phyloP scores from a whole-genome alignment of 2,329 filamentous ascomycete species.

The Magnaporthiopsis incrustans region DNA sequence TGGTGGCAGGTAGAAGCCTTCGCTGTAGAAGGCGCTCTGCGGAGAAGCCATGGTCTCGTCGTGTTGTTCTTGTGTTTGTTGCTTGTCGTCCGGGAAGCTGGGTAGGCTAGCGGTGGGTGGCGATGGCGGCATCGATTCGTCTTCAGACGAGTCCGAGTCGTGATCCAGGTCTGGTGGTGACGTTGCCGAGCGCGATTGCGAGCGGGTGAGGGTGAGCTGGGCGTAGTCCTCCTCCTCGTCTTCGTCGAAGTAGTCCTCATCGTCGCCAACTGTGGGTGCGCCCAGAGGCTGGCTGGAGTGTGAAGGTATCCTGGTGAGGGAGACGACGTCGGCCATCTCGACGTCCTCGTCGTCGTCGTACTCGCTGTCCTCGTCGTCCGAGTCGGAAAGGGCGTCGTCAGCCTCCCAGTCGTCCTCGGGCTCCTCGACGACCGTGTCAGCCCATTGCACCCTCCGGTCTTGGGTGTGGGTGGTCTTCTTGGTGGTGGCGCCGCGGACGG shows the following conservation, averaged over 20 bases:
- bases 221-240: conserved; percentile 59
- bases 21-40: conserved; percentile 37
- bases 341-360: conserved; percentile 48
- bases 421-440: conserved; percentile 68
- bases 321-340: conserved; percentile 42
- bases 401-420: conserved; percentile 62
- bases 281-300: conserved; percentile 21
- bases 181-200: conserved; percentile 50
- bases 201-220: conserved; percentile 60
- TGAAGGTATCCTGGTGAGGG: conserved; percentile 38
- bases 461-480: conserved; percentile 35
- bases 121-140: conserved; percentile 66
- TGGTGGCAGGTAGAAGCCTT: conserved; percentile 45
- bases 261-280: conserved; percentile 29
- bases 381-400: conserved; percentile 55
- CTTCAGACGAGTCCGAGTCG: conserved; percentile 64
- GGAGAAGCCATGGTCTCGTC: conserved; percentile 22
- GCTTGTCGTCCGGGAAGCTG: conserved; percentile 52
- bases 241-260: conserved; percentile 41
- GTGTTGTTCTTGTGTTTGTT: conserved; percentile 28
- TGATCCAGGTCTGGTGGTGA: conserved; percentile 59
- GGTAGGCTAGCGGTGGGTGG: conserved; percentile 51
- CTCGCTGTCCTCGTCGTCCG: conserved; percentile 36
- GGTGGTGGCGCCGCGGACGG: conserved; percentile 65
- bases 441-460: conserved; percentile 74